phyloP scores from a whole-genome alignment of 768 basidiomycete species.

The Daedaleopsis nitida region DNA sequence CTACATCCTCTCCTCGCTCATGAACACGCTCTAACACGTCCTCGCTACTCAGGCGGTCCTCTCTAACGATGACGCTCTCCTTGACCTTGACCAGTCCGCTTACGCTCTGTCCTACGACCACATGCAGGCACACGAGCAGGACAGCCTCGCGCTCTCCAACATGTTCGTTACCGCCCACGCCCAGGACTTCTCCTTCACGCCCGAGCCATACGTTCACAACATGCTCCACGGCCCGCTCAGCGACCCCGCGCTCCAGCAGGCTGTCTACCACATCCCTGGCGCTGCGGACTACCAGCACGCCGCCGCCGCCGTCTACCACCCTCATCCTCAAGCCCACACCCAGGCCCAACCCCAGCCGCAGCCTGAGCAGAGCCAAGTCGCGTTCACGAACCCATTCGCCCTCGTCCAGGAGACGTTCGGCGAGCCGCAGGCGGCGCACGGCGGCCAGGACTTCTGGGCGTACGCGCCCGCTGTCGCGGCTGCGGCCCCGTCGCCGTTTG shows the following conservation, averaged over 20 bases:
- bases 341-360: too few species aligned
- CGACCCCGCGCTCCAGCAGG: neutral
- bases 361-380: neutral
- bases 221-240: neutral
- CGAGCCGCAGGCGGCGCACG: neutral
- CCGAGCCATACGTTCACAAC: neutral
- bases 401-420: too few species aligned
- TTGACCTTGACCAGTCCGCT: neutral
- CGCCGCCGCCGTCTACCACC: neutral
- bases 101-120: neutral
- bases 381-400: neutral
- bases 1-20: neutral
- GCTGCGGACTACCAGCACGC: neutral
- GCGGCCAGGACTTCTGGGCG: neutral
- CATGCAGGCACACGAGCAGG: neutral
- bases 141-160: neutral
- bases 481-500: neutral
- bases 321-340: too few species aligned
- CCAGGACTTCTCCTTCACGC: neutral
- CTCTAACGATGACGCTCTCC: neutral
- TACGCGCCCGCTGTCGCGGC: neutral
- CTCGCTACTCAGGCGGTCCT: neutral
- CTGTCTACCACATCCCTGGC: neutral
- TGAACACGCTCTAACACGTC: neutral
- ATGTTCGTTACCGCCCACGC: neutral